Percentiles rank a stretch among this genome's conserved stretches.
Evolutionary conservation across 225 moss, liverwort and hornwort genomes (phyloP).

Genomic region (Pleurozium schreberi): DNA sequence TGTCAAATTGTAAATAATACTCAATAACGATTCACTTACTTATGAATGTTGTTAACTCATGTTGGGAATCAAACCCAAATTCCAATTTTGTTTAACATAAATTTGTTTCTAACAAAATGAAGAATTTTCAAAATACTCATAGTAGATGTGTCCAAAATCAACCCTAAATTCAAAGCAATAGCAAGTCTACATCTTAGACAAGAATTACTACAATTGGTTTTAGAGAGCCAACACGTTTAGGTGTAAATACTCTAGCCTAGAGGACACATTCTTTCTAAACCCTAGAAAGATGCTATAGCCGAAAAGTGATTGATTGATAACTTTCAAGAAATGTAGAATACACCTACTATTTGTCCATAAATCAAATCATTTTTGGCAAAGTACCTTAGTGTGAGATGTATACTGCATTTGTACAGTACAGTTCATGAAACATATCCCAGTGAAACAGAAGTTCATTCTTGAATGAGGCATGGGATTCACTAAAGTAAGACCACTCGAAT

Average conservation of each 20-base stretch:
- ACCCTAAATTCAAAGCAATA: rapidly evolving
- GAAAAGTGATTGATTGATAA: no score
- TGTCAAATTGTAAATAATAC: no score
- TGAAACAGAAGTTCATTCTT: background rate
- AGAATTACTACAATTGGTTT: background rate
- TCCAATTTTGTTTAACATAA: background rate
- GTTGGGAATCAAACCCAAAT: background rate
- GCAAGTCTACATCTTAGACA: no score
- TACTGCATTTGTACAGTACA: background rate
- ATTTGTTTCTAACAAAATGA: background rate
- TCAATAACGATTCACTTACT: no score
- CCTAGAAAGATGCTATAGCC: background rate
- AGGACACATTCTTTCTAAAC: rapidly evolving
- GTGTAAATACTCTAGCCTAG: background rate
- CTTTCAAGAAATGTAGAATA: background rate
- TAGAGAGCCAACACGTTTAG: no score
- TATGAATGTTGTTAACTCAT: background rate
- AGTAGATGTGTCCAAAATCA: background rate
- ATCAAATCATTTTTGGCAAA: no score
- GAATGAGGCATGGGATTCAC: background rate
- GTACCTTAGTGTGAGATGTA: background rate
- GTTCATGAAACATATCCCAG: background rate
- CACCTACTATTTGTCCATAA: background rate
- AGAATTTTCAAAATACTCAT: background rate
- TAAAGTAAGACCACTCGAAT: background rate